Percentiles rank a stretch among this genome's conserved stretches.
phyloP scores from a whole-genome alignment of 306 rosid genomes.

The Amphicarpaea edgeworthii region DNA sequence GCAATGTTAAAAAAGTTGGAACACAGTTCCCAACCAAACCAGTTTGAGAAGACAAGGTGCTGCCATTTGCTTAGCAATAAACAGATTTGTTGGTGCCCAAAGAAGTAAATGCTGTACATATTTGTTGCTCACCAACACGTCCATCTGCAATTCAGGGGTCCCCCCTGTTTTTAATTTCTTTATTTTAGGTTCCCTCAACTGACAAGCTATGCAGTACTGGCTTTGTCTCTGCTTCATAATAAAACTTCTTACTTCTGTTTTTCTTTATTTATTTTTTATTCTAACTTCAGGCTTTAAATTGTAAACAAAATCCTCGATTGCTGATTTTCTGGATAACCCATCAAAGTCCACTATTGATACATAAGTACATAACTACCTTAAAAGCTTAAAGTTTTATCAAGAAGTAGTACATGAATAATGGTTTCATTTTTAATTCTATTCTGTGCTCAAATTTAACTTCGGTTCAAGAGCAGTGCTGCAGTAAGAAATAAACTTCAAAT shows the following conservation, averaged over 20 bases:
- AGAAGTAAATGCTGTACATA: conserved; percentile 53
- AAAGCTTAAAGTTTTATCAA: conserved; percentile 4
- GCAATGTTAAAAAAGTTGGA: conserved; percentile 30
- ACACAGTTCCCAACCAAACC: conserved; percentile 37
- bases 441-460: background rate
- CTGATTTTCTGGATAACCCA: background rate
- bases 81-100: conserved; percentile 36
- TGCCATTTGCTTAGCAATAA: conserved; percentile 46
- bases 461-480: background rate
- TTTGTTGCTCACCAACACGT: conserved; percentile 62
- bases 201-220: conserved; percentile 45
- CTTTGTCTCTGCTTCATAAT: conserved; percentile 34
- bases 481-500: background rate
- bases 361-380: background rate
- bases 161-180: conserved; percentile 42
- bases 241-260: background rate
- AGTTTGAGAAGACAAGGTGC: conserved; percentile 52
- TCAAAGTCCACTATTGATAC: background rate
- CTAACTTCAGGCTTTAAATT: too few species aligned
- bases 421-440: background rate
- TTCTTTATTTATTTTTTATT: too few species aligned
- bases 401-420: background rate
- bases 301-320: background rate
- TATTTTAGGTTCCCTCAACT: conserved; percentile 36
- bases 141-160: conserved; percentile 51